Percentiles rank a stretch among this genome's conserved stretches.
These are phyloP conservation scores for Paraphoma sp. DNA, from an alignment of 2,329 filamentous ascomycete species.

Conservation along the genomic window DNA sequence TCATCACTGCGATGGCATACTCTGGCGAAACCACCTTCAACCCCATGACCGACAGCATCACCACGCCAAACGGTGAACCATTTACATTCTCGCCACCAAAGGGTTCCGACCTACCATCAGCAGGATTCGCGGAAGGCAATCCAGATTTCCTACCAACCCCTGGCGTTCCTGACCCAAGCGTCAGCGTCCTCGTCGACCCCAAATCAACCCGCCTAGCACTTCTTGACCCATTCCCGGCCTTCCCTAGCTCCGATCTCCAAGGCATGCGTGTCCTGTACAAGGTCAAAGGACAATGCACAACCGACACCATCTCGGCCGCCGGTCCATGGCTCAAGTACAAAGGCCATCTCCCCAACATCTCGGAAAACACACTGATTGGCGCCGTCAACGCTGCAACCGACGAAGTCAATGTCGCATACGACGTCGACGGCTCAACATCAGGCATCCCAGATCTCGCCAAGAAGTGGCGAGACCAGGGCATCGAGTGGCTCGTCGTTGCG, in stretches of 20 bases:
- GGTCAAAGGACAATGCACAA: conserved; percentile 97
- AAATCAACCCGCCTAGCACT: conserved; percentile 89
- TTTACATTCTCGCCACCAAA: conserved; percentile 85
- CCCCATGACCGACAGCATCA: conserved; percentile 85
- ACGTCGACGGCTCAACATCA: conserved; percentile 74
- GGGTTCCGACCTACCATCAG: conserved; percentile 66
- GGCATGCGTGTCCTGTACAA: conserved; percentile 91
- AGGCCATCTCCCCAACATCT: conserved; percentile 97
- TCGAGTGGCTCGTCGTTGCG: conserved; percentile 91
- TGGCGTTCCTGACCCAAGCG: conserved; percentile 72
- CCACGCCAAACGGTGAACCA: conserved; percentile 76
- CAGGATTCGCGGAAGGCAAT: conserved; percentile 83
- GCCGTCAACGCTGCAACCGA: conserved; percentile 90
- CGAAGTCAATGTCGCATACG: conserved; percentile 92
- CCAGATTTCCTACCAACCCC: conserved; percentile 75
- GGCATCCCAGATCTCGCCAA: conserved; percentile 88
- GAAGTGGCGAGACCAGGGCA: conserved; percentile 77
- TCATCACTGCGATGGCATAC: conserved; percentile 96
- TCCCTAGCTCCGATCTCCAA: conserved; percentile 76
- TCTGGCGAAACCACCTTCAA: conserved; percentile 94
- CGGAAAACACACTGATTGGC: conserved; percentile 95
- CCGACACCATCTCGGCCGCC: conserved; percentile 96
- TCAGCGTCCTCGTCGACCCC: conserved; percentile 79
- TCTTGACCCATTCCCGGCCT: conserved; percentile 87
- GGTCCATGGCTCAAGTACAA: conserved; percentile 99